These are phyloP conservation scores for Epichloe gansuensis DNA, from an alignment of 2,329 filamentous ascomycete species.

Conservation along the genomic window DNA sequence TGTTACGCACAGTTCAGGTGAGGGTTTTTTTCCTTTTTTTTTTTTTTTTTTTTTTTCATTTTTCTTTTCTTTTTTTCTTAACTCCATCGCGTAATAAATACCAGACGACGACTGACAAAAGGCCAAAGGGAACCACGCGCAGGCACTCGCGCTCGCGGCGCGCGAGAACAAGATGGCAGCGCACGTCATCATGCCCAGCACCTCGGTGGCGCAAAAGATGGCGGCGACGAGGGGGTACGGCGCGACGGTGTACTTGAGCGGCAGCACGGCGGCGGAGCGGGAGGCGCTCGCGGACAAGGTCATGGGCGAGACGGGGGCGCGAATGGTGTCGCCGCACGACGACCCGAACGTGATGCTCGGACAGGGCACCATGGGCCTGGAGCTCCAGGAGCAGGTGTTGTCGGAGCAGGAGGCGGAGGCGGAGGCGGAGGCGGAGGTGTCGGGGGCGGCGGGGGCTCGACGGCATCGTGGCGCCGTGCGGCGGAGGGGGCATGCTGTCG, in stretches of 20 bases:
- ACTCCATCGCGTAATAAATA: no score
- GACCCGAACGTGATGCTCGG: constrained; percentile 86
- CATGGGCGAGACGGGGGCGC: constrained; percentile 58
- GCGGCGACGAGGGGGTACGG: constrained; percentile 70
- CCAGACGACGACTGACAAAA: not conserved
- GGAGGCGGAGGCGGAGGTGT: no score
- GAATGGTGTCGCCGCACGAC: constrained; percentile 81
- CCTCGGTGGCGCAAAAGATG: constrained; percentile 76
- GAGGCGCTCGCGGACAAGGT: constrained; percentile 65
- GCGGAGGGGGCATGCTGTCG: constrained; percentile 78
- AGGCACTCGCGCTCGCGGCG: constrained; percentile 81
- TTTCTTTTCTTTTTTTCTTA: not conserved
- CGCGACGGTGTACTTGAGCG: constrained; percentile 68
- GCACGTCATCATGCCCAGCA: constrained; percentile 86
- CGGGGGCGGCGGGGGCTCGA: constrained; percentile 32
- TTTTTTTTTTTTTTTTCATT: not conserved
- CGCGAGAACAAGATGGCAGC: constrained; percentile 60
- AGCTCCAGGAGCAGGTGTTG: constrained; percentile 59
- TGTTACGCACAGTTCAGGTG: constrained; percentile 82
- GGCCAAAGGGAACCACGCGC: constrained; percentile 76
- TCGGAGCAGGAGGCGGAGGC: constrained; percentile 49
- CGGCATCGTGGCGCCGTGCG: constrained; percentile 70
- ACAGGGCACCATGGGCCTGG: constrained; percentile 80
- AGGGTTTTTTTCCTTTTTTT: constrained; percentile 5
- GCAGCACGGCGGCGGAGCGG: constrained; percentile 67